Conservation (phyloP, 2,329 filamentous ascomycete species). For the Colletotrichum spaethianum region DNA sequence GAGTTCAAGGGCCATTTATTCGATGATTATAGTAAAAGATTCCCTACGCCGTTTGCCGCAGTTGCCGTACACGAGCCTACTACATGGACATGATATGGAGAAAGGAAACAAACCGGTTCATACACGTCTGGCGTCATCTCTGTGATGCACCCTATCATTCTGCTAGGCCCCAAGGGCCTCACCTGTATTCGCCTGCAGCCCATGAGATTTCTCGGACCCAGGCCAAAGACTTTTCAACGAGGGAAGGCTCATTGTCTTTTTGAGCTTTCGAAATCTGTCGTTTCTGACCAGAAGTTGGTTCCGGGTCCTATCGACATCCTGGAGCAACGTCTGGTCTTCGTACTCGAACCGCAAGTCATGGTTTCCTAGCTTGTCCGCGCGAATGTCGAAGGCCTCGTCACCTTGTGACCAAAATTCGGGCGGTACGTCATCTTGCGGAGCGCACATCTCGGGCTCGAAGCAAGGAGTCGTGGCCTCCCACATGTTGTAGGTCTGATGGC, state of each 20-base stretch:
- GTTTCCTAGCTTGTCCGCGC: slow-evolving; percentile 21
- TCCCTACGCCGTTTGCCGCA: slow-evolving; percentile 15
- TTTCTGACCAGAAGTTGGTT: not conserved
- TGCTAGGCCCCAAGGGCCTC: not conserved
- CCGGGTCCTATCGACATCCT: not conserved
- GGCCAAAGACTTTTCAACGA: slow-evolving; percentile 48
- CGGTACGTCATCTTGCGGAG: not conserved
- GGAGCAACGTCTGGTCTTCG: not conserved
- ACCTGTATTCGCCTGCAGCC: not conserved
- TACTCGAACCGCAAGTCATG: slow-evolving; percentile 28
- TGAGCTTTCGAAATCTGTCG: not conserved
- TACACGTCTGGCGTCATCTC: not conserved
- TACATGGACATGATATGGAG: slow-evolving; percentile 6
- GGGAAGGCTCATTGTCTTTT: slow-evolving; percentile 53
- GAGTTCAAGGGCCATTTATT: slow-evolving; percentile 10
- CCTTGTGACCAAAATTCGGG: not conserved
- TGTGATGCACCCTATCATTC: not conserved
- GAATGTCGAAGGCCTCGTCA: not conserved
- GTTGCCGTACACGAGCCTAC: not conserved
- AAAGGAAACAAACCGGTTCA: not conserved
- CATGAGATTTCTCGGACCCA: slow-evolving; percentile 12
- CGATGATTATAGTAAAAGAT: slow-evolving; percentile 18
- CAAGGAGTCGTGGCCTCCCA: not conserved
- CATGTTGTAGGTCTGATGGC: slow-evolving; percentile 22
- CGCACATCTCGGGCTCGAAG: not conserved